Conservation (phyloP, 2,329 filamentous ascomycete species). For the Nemania abortiva region DNA sequence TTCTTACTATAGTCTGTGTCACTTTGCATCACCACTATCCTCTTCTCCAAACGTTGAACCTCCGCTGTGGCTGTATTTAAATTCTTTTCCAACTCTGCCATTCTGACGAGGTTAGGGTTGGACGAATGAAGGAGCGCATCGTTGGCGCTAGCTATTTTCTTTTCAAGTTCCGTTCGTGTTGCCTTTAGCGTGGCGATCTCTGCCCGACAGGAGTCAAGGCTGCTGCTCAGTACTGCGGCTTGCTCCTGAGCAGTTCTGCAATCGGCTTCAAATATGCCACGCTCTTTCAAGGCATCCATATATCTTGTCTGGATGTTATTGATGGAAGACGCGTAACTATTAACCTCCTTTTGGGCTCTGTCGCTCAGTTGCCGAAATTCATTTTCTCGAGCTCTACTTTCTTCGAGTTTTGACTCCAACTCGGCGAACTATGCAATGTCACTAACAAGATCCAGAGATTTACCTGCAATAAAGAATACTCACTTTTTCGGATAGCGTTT, state of each 20-base stretch:
- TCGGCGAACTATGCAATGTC: constrained; percentile 51
- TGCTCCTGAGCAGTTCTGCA: constrained; percentile 55
- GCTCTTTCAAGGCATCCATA: constrained; percentile 57
- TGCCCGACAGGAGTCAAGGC: constrained; percentile 54
- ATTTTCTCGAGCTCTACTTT: constrained; percentile 52
- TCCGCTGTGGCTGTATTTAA: constrained; percentile 57
- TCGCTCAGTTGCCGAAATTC: constrained; percentile 58
- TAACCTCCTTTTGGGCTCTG: constrained; percentile 59
- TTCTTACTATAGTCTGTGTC: constrained; percentile 69
- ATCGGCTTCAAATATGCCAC: constrained; percentile 57
- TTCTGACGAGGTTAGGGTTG: constrained; percentile 55
- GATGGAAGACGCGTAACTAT: constrained; percentile 60
- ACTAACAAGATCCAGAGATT: constrained; percentile 29
- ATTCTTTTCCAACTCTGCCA: constrained; percentile 57
- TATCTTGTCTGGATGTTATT: constrained; percentile 61
- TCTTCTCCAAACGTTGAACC: constrained; percentile 57
- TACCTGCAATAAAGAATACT: constrained; percentile 10
- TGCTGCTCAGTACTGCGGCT: constrained; percentile 51
- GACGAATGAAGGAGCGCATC: constrained; percentile 53
- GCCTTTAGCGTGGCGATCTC: constrained; percentile 56
- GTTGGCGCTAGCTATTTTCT: constrained; percentile 54
- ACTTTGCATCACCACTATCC: constrained; percentile 52
- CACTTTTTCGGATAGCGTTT: constrained; percentile 51
- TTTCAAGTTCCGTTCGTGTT: constrained; percentile 53
- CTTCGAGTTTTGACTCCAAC: constrained; percentile 53